phyloP scores from a whole-genome alignment of 768 basidiomycete species.

The Pleurotus citrinopileatus region DNA sequence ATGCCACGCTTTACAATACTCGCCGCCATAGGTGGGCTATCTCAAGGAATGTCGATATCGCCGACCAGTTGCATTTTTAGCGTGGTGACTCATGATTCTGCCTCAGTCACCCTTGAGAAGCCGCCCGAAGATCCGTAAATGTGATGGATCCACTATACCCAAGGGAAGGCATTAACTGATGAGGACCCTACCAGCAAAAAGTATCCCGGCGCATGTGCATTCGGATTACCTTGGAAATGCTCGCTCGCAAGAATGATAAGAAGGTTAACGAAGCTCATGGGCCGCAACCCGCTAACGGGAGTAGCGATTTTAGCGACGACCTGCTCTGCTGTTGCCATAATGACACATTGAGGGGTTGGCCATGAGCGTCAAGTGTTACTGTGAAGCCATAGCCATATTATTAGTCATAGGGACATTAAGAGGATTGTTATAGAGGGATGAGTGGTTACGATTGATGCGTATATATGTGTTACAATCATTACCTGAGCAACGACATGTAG shows the following conservation, averaged over 20 bases:
- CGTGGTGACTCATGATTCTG: no score
- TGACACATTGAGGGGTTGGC: slow-evolving; percentile 55
- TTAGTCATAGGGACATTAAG: not conserved
- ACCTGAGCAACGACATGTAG: slow-evolving; percentile 15
- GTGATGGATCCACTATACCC: no score
- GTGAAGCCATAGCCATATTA: not conserved
- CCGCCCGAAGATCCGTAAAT: no score
- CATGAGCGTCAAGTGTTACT: slow-evolving; percentile 52
- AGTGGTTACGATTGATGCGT: slow-evolving; percentile 35
- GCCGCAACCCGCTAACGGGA: slow-evolving; percentile 47
- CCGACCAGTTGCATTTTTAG: no score
- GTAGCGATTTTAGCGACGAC: slow-evolving; percentile 55
- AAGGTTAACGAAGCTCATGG: slow-evolving; percentile 29
- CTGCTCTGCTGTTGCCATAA: slow-evolving; percentile 60
- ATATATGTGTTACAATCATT: not conserved
- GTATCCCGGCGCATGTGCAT: no score
- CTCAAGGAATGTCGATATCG: no score
- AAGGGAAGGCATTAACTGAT: no score
- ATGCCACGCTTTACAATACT: no score
- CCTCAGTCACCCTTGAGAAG: no score
- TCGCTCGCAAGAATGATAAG: not conserved
- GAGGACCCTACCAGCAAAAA: no score
- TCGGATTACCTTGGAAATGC: no score
- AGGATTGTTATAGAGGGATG: slow-evolving; percentile 4
- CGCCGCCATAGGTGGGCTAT: no score